These are phyloP conservation scores for Penicillium sp. DNA, from an alignment of 2,329 filamentous ascomycete genomes.

Conservation along the genomic window DNA sequence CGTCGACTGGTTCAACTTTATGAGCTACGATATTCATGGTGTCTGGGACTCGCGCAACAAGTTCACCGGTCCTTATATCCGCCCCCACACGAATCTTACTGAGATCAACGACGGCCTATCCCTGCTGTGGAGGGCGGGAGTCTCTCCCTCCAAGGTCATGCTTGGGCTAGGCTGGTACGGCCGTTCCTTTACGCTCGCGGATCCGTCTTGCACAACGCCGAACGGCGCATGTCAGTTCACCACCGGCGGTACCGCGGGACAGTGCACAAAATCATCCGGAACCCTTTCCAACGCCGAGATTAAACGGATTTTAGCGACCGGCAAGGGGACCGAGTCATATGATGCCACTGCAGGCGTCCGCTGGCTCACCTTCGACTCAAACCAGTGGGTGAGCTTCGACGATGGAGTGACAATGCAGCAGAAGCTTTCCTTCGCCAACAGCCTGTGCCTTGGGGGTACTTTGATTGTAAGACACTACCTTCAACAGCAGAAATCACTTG, in stretches of 20 bases:
- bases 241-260: background rate
- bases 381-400: slow-evolving; percentile 30
- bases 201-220: background rate
- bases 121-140: slow-evolving; percentile 23
- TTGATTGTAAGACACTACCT: slow-evolving; percentile 7
- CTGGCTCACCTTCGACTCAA: slow-evolving; percentile 16
- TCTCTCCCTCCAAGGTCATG: slow-evolving; percentile 17
- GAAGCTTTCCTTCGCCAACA: slow-evolving; percentile 31
- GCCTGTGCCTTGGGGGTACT: slow-evolving; percentile 27
- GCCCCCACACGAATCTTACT: slow-evolving; percentile 24
- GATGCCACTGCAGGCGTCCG: slow-evolving; percentile 1
- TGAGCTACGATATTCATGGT: slow-evolving; percentile 25
- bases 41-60: slow-evolving; percentile 18
- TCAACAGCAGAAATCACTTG: background rate
- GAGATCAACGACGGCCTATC: slow-evolving; percentile 25
- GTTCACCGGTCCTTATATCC: slow-evolving; percentile 8
- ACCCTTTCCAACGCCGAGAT: background rate
- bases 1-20: slow-evolving; percentile 26
- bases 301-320: slow-evolving; percentile 1
- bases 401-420: slow-evolving; percentile 30
- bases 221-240: background rate
- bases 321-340: background rate
- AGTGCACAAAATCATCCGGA: background rate
- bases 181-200: slow-evolving; percentile 2
- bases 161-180: slow-evolving; percentile 25